Evolutionary conservation across 768 basidiomycete species (phyloP).

Genomic region (Holtermannia corniformis): DNA sequence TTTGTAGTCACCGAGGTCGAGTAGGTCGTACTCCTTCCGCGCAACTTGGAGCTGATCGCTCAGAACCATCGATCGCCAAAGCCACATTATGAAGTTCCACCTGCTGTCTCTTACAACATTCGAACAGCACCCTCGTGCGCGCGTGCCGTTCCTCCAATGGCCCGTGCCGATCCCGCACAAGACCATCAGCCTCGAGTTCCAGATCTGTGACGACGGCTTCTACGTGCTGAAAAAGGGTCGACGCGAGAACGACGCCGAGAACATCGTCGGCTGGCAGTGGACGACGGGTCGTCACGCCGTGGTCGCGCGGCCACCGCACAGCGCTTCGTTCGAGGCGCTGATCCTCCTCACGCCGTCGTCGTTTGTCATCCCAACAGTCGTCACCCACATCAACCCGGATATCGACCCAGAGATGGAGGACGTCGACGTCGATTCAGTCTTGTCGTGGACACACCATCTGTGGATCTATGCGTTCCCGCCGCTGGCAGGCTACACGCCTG

Average conservation of each 20-base stretch:
- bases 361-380: constrained; percentile 26
- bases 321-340: constrained; percentile 27
- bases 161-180: constrained; percentile 3
- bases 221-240: constrained; percentile 20
- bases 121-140: constrained; percentile 28
- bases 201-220: constrained; percentile 32
- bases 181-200: constrained; percentile 18
- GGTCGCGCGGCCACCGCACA: constrained; percentile 19
- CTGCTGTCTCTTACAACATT: constrained; percentile 30
- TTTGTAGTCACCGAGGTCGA: constrained; percentile 29
- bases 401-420: constrained; percentile 16
- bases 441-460: constrained; percentile 27
- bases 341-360: constrained; percentile 25
- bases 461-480: constrained; percentile 34
- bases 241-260: constrained; percentile 10
- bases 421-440: constrained; percentile 19
- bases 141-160: constrained; percentile 17
- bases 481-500: constrained; percentile 6
- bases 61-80: not conserved
- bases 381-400: constrained; percentile 7
- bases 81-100: constrained; percentile 23
- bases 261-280: constrained; percentile 34
- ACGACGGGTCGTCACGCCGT: constrained; percentile 27
- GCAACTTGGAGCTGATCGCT: not conserved
- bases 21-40: constrained; percentile 12